Base-by-base conservation (phyloP, 805 yeast genomes). In the Torulaspora quercuum region DNA sequence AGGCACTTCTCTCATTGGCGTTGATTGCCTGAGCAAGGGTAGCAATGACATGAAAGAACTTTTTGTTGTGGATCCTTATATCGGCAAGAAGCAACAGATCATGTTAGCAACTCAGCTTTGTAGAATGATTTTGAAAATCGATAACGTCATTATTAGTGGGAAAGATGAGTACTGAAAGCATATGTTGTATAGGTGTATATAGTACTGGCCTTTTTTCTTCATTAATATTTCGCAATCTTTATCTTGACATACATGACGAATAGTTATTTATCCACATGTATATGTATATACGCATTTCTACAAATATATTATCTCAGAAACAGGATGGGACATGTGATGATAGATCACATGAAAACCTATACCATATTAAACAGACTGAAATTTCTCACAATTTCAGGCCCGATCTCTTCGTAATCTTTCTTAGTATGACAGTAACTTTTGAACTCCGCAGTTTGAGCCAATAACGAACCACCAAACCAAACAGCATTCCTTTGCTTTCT, bases 401-500 rank as follows among this genome's bases (percentile, higher is more conserved):
- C 99, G 57, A 82, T 82, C 68, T 92, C 99, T 58, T 92, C 98
- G 64, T 92, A 92, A 59, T 92, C 98, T 57, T 82, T 81, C 69
- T 92, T 92, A 15, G 98, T 90, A 69, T 92, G 92, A 63, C 97
- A 92, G 65, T 89, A 89, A 63, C 94, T 79, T 65, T 83, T 86
- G 69, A 92, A 92, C 67, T 92, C 98, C 14, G 95, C 80, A 7
- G 99, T 92, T 69, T 90, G 97, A 1, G 99, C 97, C 59, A 92
- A 73, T 50, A 92, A 69, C 13, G 95, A 84, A 50, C 99, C 99
- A 52, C 99, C 99, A 61, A 90, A 92, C 99, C 99, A 92, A 41
- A 92, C 99, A 3, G 99, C 99, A 57, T 92, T 87, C 63, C 96
- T 78, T 70, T 92, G 99, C 67, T 92, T 84, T 70, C 90, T 88